Evolutionary conservation across 2,329 filamentous ascomycete species (phyloP), one percentile per base, ranked within the genome.

Genomic region (Curvularia lunata): DNA sequence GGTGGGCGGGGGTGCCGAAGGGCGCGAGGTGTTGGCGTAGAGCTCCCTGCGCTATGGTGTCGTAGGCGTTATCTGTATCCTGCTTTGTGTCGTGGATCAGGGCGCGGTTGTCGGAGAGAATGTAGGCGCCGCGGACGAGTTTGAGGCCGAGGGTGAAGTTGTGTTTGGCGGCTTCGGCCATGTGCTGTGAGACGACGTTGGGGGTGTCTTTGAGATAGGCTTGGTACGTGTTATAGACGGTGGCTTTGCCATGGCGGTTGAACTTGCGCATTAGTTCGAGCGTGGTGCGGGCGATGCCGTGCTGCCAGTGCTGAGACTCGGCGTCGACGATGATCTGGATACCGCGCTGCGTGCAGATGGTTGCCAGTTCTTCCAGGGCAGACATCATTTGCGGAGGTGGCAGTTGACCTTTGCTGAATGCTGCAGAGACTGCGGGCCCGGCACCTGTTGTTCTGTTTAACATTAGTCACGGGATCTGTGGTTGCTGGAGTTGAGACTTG

Each of bases 191-290:
- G 3, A 86, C 62, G 1, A 75, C 77, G 4, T 62, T 66, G 0
- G 78, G 71, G 0, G 80, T 83, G 34, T 74, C 73, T 68, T 84
- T 84, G 30, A 86, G 79, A 64, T 86, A 86, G 7, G 80, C 80
- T 61, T 86, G 84, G 70, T 86, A 86, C 0, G 84, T 85, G 69
- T 82, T 86, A 78, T 93, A 96, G 58, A 97, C 84, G 50, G 93
- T 85, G 67, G 64, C 78, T 18, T 66, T 58, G 4, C 67, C 67
- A 18, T 78, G 68, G 0, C 70, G 74, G 66, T 83, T 83, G 70
- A 42, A 90, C 86, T 65, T 84, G 80, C 47, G 84, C 84, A 19
- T 66, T 79, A 72, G 64, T 50, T 70, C 70, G 42, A 70, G 66
- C 81, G 79, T 93, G 91, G 80, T 89, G 89, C 65, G 62, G 7